phyloP scores from a whole-genome alignment of 2,329 filamentous ascomycete species.

The Fusarium sp. region DNA sequence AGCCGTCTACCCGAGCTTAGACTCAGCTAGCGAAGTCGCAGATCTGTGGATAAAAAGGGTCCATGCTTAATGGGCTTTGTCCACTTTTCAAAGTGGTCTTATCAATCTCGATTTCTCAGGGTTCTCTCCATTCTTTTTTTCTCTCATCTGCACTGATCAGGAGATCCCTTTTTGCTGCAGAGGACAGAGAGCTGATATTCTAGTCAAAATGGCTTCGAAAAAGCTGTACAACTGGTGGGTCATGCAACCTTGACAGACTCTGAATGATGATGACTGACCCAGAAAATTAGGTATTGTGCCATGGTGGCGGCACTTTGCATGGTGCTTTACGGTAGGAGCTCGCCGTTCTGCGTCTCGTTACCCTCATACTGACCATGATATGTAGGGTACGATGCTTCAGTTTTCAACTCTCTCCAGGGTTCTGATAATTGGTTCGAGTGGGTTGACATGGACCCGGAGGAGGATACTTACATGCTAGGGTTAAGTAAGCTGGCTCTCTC shows the following conservation, averaged over 20 bases:
- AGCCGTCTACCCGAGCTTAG: not conserved
- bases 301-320: conserved; percentile 73
- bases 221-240: conserved; percentile 7
- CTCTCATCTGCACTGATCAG: not conserved
- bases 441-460: conserved; percentile 59
- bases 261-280: not conserved
- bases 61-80: not conserved
- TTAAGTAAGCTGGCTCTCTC: not conserved
- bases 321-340: conserved; percentile 69
- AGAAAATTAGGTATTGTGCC: not conserved
- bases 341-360: not conserved
- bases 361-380: not conserved
- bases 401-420: conserved; percentile 76
- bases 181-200: not conserved
- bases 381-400: conserved; percentile 70
- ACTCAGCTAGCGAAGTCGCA: not conserved
- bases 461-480: conserved; percentile 52
- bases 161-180: not conserved
- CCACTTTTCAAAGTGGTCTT: not conserved
- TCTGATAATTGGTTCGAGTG: conserved; percentile 72
- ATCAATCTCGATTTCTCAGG: not conserved
- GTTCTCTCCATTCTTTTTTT: not conserved
- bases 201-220: conserved; percentile 3
- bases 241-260: too few species aligned
- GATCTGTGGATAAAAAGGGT: conserved; percentile 7